Evolutionary conservation across 805 yeast genomes (phyloP), one percentile per base, ranked within the genome.

Genomic region (Ogataea neopini): DNA sequence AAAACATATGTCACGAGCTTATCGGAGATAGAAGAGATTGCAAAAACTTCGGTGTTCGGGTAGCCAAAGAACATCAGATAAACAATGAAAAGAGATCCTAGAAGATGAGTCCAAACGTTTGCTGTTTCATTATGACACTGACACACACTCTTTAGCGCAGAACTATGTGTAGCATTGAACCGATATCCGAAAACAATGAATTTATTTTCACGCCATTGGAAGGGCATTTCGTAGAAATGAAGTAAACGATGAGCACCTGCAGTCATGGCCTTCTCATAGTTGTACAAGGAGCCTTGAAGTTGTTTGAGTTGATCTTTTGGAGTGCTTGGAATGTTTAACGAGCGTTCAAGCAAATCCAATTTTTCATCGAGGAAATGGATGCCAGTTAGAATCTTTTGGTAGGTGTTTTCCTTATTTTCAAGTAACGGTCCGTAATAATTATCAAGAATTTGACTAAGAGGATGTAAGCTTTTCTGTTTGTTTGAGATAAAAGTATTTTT

Each of bases 141-240:
- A 61, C 81, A 76, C 14, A 90, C 70, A 40, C 91, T 80, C 49
- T 72, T 66, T 25, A 85, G 44, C 54, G 94, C 85, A 45, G 77
- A 75, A 6, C 59, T 25, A 61, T 85, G 90, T 34, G 78, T 75
- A 48, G 79, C 70, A 51, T 85, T 82, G 68, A 92, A 94, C 50
- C 97, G 73, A 69, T 92, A 94, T 2, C 98, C 98, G 46, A 80
- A 71, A 17, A 86, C 72, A 49, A 94, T 88, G 65, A 78, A 90
- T 49, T 89, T 83, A 68, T 94, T 92, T 67, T 91, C 97, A 60
- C 96, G 79, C 96, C 97, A 92, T 40, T 86, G 88, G 56, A 84
- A 80, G 2, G 99, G 99, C 36, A 92, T 72, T 64, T 92, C 96
- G 61, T 87, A 88, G 64, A 84, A 88, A 55, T 88, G 89, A 35